These are phyloP conservation scores for Delphinella strobiligena DNA, from an alignment of 2,329 filamentous ascomycete genomes.

Conservation along the genomic window DNA sequence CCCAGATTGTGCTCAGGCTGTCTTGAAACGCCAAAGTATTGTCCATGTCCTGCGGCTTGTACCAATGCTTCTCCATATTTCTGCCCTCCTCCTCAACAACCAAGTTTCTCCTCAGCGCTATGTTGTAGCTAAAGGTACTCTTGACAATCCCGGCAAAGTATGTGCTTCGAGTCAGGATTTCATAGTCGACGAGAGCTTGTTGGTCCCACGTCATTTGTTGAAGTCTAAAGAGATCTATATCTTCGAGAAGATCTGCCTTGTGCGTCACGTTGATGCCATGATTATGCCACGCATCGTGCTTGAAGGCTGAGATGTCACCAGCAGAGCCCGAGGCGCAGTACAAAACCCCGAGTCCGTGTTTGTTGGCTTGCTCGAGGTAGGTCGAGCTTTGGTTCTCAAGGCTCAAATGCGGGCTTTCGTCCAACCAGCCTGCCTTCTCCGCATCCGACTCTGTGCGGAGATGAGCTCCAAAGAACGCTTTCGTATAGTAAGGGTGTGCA, in stretches of 20 bases:
- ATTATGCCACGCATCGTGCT: constrained; percentile 21
- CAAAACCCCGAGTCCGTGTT: constrained; percentile 20
- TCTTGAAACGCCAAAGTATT: constrained; percentile 12
- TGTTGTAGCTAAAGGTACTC: constrained; percentile 36
- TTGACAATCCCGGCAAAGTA: constrained; percentile 33
- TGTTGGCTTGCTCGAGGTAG: constrained; percentile 24
- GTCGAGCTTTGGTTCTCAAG: constrained; percentile 26
- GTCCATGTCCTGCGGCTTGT: constrained; percentile 16
- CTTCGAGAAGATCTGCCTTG: constrained; percentile 32
- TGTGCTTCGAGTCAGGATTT: constrained; percentile 34
- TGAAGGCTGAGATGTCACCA: constrained; percentile 25
- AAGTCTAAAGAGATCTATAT: constrained; percentile 23
- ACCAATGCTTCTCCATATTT: constrained; percentile 8
- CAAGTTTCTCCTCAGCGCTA: constrained; percentile 31
- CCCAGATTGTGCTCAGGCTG: constrained; percentile 13
- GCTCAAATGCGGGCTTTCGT: constrained; percentile 14
- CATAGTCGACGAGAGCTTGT: constrained; percentile 39
- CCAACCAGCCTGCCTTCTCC: constrained; percentile 18
- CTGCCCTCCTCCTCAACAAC: constrained; percentile 16
- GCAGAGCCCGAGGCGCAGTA: constrained; percentile 35
- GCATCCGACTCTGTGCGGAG: constrained; percentile 27
- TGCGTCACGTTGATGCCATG: constrained; percentile 28
- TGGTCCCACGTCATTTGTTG: constrained; percentile 35
- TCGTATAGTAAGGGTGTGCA: constrained; percentile 14
- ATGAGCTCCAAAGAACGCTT: constrained; percentile 27